Conservation (phyloP, 768 basidiomycete genomes). For the Macrocybe gigantea region DNA sequence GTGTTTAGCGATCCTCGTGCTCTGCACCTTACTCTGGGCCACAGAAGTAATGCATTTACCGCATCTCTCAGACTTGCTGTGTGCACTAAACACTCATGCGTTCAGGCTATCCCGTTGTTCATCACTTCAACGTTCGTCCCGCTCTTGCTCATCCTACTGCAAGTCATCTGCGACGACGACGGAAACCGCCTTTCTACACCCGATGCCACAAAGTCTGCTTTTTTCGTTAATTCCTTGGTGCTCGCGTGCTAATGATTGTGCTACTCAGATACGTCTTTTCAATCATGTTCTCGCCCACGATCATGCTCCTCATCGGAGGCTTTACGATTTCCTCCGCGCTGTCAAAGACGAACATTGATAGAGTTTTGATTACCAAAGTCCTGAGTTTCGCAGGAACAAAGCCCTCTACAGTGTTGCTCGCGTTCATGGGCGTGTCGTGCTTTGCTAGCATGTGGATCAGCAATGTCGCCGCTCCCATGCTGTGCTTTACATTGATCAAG, state of each 20-base stretch:
- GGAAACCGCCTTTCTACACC: slow-evolving; percentile 48
- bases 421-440: slow-evolving; percentile 94
- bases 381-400: slow-evolving; percentile 85
- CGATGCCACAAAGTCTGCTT: slow-evolving; percentile 76
- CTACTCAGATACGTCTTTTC: slow-evolving; percentile 78
- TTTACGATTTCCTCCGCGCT: slow-evolving; percentile 97
- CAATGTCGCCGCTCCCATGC: slow-evolving; percentile 95
- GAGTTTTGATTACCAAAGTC: slow-evolving; percentile 84
- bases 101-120: slow-evolving; percentile 90
- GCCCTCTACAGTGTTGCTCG: slow-evolving; percentile 82
- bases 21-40: slow-evolving; percentile 94
- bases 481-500: slow-evolving; percentile 93
- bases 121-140: slow-evolving; percentile 94
- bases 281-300: slow-evolving; percentile 94
- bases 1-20: slow-evolving; percentile 84
- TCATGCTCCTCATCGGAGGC: slow-evolving; percentile 96
- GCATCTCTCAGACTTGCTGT: not conserved
- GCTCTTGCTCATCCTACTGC: slow-evolving; percentile 77
- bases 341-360: slow-evolving; percentile 93
- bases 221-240: too few species aligned
- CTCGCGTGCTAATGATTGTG: not conserved
- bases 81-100: not conserved
- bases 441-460: slow-evolving; percentile 99
- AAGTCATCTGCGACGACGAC: slow-evolving; percentile 63
- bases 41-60: slow-evolving; percentile 62